Base-by-base conservation (phyloP, 2,329 filamentous ascomycete genomes). In the Colletotrichum sp. region DNA sequence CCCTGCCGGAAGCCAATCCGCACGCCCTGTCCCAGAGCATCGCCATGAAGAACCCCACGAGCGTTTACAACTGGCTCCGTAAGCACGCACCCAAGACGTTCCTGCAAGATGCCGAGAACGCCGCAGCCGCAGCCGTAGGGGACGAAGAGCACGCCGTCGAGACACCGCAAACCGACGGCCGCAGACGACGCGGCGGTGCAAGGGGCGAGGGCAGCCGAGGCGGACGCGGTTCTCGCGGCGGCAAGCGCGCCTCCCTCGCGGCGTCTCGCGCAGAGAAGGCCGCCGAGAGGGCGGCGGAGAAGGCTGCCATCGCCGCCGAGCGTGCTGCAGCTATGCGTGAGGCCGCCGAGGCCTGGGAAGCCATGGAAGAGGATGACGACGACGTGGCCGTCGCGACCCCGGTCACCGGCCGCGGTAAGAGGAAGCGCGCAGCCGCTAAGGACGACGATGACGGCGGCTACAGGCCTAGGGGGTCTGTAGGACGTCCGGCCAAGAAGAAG, bases 21-120 rank as follows among this genome's bases (percentile, higher is more conserved):
- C 85, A 83, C 79, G 81, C 84, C 81, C 87, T 85, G 80, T 85
- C 81, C 79, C 84, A 78, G 24, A 78, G 26, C 83, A 77, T 79
- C 82, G 72, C 86, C 60, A 83, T 88, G 57, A 87, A 88, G 80
- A 99, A 99, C 83, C 96, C 96, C 0, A 95, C 95, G 57, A 98
- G 95, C 75, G 96, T 98, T 5, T 98, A 98, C 87, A 98, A 98
- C 84, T 99, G 97, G 97, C 91, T 99, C 15, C 92, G 95, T 77
- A 93, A 95, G 82, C 90, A 98, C 84, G 93, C 95, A 75, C 95
- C 96, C 5, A 93, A 96, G 83, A 93, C 96, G 65, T 96, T 98
- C 86, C 87, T 98, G 24, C 94, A 98, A 83, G 95, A 96, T 80
- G 91, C 92, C 72, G 92, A 93, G 80, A 85, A 85, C 34, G 82